phyloP scores from a whole-genome alignment of 2,329 filamentous ascomycete species.

The Cordyceps cicadae region DNA sequence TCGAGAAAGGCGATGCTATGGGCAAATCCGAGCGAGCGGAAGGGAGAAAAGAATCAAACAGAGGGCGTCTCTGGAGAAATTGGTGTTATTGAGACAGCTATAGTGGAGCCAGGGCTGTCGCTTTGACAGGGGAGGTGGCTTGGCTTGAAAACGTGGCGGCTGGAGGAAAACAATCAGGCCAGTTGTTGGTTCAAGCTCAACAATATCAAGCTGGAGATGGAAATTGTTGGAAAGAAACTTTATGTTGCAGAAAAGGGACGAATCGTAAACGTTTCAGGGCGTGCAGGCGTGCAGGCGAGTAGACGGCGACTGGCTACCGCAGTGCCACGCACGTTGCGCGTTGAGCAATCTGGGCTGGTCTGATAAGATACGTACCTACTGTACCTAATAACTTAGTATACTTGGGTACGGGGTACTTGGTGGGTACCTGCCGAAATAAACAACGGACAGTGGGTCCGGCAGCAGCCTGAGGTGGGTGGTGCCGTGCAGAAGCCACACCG shows the following conservation, averaged over 20 bases:
- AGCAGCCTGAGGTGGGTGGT: neutral
- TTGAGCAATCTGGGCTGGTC: neutral
- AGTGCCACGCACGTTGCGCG: neutral
- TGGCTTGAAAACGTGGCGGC: neutral
- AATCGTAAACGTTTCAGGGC: conserved; percentile 7
- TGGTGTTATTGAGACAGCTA: neutral
- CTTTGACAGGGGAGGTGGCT: neutral
- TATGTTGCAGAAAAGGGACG: neutral
- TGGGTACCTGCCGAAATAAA: neutral
- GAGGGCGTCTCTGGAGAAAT: neutral
- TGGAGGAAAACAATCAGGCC: neutral
- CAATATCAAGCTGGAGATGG: neutral
- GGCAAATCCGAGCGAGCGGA: conserved; percentile 3
- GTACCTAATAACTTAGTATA: too few species aligned
- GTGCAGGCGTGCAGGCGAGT: neutral
- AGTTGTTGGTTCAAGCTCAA: neutral
- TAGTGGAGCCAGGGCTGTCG: neutral
- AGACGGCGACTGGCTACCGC: neutral
- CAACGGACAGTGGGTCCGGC: neutral
- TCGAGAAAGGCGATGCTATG: neutral
- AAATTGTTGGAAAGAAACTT: neutral
- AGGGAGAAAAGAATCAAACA: neutral
- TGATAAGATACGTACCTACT: too few species aligned
- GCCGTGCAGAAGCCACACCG: neutral
- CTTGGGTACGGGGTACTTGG: neutral